A percentile compares a stretch with the other conserved stretches of the same genome.
Evolutionary conservation across 2,329 filamentous ascomycete genomes (phyloP).

Genomic region (Stachybotrys elegans): DNA sequence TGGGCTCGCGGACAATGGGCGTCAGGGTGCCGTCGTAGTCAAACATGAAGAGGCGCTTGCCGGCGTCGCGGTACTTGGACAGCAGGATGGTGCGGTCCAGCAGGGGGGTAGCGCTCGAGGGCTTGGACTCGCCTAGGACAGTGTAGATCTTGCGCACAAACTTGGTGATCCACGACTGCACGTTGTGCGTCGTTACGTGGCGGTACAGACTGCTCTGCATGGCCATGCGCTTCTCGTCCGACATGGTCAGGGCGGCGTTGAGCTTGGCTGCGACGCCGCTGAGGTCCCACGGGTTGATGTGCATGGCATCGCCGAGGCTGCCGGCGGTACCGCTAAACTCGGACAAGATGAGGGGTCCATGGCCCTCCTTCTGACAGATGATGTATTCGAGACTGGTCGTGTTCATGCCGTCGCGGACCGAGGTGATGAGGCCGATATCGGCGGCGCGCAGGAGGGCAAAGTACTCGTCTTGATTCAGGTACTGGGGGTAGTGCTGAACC

Average conservation of each 20-base stretch:
- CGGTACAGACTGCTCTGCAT: conserved; percentile 74
- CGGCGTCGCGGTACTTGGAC: conserved; percentile 66
- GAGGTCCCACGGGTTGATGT: conserved; percentile 96
- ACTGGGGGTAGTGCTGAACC: conserved; percentile 92
- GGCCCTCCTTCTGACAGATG: conserved; percentile 80
- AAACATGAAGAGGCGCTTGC: conserved; percentile 91
- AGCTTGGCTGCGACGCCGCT: conserved; percentile 80
- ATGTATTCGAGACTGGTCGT: conserved; percentile 95
- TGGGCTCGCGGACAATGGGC: conserved; percentile 88
- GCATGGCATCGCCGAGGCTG: conserved; percentile 77
- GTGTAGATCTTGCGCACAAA: conserved; percentile 75
- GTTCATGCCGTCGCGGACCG: conserved; percentile 96
- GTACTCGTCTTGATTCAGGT: conserved; percentile 84
- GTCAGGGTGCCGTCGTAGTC: conserved; percentile 98
- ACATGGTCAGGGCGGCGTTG: conserved; percentile 75
- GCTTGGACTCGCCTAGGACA: conserved; percentile 72
- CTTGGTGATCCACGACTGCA: conserved; percentile 78
- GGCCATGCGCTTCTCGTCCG: conserved; percentile 54
- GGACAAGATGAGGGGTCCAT: conserved; percentile 86
- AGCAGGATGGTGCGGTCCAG: conserved; percentile 72
- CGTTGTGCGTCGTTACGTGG: conserved; percentile 80
- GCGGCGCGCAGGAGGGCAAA: conserved; percentile 87
- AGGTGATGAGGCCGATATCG: conserved; percentile 91
- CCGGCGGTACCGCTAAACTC: conserved; percentile 95
- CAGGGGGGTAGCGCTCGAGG: conserved; percentile 71